Base-by-base conservation (phyloP, 371 early-diverging fungal species). In the Batkoa obscura region DNA sequence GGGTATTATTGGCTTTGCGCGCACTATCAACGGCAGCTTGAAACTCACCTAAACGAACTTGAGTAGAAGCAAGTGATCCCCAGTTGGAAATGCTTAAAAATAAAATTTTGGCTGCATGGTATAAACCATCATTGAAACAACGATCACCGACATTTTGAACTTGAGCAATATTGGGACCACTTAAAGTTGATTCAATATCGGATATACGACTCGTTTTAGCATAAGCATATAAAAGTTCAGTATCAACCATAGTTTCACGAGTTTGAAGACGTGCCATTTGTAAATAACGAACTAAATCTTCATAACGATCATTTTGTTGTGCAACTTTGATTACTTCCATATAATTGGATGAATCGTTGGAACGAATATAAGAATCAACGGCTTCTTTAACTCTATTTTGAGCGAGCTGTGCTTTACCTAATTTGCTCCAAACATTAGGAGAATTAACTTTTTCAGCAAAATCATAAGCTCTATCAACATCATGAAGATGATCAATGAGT, bases 21-120 rank as follows among this genome's bases (percentile, higher is more conserved):
- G 95, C 96, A 62, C 94, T 90, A 62, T 97, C 98, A 39, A 97
- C 98, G 4, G 98, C 95, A 34, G 81, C 81, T 66, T 88, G 87
- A 69, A 89, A 93, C 62, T 97, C 98, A 52, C 86, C 79, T 58
- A 97, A 70, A 60, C 88, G 82, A 10, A 97, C 94, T 48, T 95
- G 70, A 0, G 96, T 97, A 30, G 94, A 81, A 2, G 98, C 93
- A 55, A 97, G 73, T 23, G 90, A 77, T 1, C 93, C 90, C 84
- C 93, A 90, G 79, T 95, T 97, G 56, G 92, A 91, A 55, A 96
- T 86, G 64, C 76, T 89, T 52, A 76, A 78, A 70, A 90, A 97
- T 55, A 97, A 67, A 46, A 94, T 76, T 72, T 90, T 90, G 66
- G 96, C 93, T 13, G 98, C 84, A 57, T 86, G 90, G 61, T 79